Base-by-base conservation (phyloP, 2,329 filamentous ascomycete species). In the Colletotrichum shisoi region DNA sequence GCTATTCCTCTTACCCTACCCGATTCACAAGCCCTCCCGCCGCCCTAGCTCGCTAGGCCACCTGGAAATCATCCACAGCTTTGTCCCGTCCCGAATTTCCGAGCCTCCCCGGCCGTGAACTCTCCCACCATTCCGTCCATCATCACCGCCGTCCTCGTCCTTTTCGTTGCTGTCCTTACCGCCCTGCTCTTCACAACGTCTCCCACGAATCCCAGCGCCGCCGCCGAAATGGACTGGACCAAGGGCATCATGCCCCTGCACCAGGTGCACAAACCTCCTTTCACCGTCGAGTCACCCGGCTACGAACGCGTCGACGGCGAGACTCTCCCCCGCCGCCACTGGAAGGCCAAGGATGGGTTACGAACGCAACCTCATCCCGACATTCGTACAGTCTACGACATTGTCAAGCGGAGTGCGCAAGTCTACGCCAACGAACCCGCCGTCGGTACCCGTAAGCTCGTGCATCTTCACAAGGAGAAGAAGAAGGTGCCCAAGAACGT, bases 401-500 rank as follows among this genome's bases (percentile, higher is more conserved):
- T 96, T 71, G 82, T 96, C 74, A 85, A 85, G 74, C 85, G 88
- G 72, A 89, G 89, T 72, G 89, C 90, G 49, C 82, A 82, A 62
- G 79, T 85, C 68, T 89, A 87, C 74, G 84, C 85, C 67, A 85
- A 88, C 74, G 84, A 88, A 74, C 84, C 85, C 67, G 89, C 88
- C 67, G 82, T 92, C 69, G 93, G 91, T 72, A 85, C 84, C 73
- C 89, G 93, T 70, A 89, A 86, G 77, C 84, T 96, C 65, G 78
- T 97, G 79, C 84, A 89, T 78, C 87, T 89, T 53, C 93, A 96
- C 79, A 87, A 87, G 73, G 93, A 97, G 83, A 89, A 86, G 72
- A 96, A 94, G 83, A 95, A 93, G 85, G 82, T 97, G 72, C 91
- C 93, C 84, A 97, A 96, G 85, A 84, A 92, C 57, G 82, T 96